Conservation (phyloP, 83 land plant species). For the Diphasiastrum complanatum region DNA sequence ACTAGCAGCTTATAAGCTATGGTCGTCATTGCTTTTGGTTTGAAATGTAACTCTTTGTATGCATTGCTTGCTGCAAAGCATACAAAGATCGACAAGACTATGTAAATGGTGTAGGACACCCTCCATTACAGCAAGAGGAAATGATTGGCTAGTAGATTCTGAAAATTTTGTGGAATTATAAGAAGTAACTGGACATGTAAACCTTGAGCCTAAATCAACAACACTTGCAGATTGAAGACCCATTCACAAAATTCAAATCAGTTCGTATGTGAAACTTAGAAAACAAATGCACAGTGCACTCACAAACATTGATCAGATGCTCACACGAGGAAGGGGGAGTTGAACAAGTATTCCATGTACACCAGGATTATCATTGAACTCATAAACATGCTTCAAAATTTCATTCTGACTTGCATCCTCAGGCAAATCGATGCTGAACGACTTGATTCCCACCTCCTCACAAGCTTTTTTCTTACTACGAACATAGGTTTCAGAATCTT, state of each 20-base stretch:
- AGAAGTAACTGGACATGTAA: background rate
- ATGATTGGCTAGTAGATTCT: background rate
- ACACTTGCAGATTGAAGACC: background rate
- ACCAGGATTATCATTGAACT: slow-evolving; percentile 45
- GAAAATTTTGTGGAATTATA: background rate
- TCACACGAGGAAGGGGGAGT: slow-evolving; percentile 36
- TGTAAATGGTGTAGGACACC: no score
- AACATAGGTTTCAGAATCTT: slow-evolving; percentile 59
- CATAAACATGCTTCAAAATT: slow-evolving; percentile 30
- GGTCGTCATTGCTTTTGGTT: no score
- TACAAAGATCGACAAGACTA: no score
- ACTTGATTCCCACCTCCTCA: slow-evolving; percentile 61
- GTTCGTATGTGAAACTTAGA: no score
- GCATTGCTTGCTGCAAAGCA: no score
- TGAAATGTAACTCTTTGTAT: no score
- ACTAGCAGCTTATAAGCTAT: no score
- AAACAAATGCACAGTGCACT: slow-evolving; percentile 53
- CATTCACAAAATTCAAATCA: background rate
- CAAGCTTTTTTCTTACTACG: slow-evolving; percentile 60
- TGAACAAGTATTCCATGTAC: slow-evolving; percentile 51
- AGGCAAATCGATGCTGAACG: slow-evolving; percentile 37
- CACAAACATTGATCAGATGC: background rate
- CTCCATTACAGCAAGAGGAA: no score
- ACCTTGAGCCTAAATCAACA: background rate
- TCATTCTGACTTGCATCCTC: slow-evolving; percentile 50